A percentile compares a stretch with the other conserved stretches of the same genome.
These are phyloP conservation scores for Papilionanthe hybrid DNA, from an alignment of 116 monocot species.

Conservation along the genomic window DNA sequence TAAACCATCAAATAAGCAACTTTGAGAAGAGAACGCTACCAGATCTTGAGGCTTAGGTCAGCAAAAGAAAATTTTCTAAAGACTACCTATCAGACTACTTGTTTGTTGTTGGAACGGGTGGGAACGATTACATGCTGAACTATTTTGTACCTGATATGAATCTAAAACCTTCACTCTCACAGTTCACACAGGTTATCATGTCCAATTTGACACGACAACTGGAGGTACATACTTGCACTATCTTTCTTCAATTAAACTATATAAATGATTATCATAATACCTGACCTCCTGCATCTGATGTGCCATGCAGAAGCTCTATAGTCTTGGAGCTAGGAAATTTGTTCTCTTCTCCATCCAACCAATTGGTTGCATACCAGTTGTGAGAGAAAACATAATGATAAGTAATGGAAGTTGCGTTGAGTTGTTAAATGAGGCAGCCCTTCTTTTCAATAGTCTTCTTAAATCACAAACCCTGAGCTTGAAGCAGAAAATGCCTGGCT, in stretches of 20 bases:
- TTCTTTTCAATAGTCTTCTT: slow-evolving; percentile 48
- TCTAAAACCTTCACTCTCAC: not conserved
- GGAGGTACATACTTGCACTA: slow-evolving; percentile 10
- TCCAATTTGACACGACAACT: slow-evolving; percentile 27
- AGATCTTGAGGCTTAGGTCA: slow-evolving; percentile 23
- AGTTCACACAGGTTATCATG: slow-evolving; percentile 39
- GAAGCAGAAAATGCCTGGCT: slow-evolving; percentile 24
- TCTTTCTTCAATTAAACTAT: not conserved
- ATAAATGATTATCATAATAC: too few species aligned
- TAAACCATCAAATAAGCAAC: slow-evolving; percentile 46
- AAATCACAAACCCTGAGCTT: slow-evolving; percentile 11
- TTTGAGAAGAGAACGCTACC: slow-evolving; percentile 44
- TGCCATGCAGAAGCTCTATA: slow-evolving; percentile 33
- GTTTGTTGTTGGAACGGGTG: slow-evolving; percentile 55
- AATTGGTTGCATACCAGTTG: slow-evolving; percentile 53
- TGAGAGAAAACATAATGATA: slow-evolving; percentile 9
- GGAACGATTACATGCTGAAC: slow-evolving; percentile 63
- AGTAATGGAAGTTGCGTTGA: slow-evolving; percentile 42
- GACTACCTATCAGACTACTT: slow-evolving; percentile 33
- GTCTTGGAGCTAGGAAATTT: slow-evolving; percentile 54
- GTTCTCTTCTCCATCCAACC: slow-evolving; percentile 51
- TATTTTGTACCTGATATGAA: slow-evolving; percentile 23
- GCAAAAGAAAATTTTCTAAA: not conserved
- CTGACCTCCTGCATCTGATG: too few species aligned
- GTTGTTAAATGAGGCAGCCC: slow-evolving; percentile 35